phyloP scores from a whole-genome alignment of 1,139 yeast species.

The Pichia sp. region DNA sequence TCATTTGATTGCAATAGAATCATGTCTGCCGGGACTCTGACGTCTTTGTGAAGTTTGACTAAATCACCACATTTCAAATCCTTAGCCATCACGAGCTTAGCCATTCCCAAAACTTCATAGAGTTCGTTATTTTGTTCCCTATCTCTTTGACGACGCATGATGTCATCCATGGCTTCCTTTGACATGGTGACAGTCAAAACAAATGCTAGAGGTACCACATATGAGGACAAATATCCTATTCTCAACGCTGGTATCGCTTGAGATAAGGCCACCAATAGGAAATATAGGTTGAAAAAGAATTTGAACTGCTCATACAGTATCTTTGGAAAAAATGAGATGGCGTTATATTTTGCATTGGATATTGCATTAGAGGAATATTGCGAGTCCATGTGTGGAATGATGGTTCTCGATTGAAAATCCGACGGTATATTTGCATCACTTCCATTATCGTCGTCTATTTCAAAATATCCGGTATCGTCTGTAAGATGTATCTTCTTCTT shows the following conservation, averaged over 20 bases:
- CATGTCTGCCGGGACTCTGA: slow-evolving; percentile 90
- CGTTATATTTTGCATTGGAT: slow-evolving; percentile 91
- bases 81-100: slow-evolving; percentile 48
- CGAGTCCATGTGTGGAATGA: slow-evolving; percentile 32
- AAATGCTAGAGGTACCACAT: slow-evolving; percentile 89
- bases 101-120: slow-evolving; percentile 59
- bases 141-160: slow-evolving; percentile 85
- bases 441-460: too few relatives aligned
- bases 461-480: slow-evolving; percentile 12
- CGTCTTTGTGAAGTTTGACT: slow-evolving; percentile 73
- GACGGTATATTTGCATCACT: not conserved
- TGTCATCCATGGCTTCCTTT: slow-evolving; percentile 93
- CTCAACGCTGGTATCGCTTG: slow-evolving; percentile 88
- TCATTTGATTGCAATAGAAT: slow-evolving; percentile 80
- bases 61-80: slow-evolving; percentile 81
- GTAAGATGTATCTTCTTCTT: slow-evolving; percentile 22
- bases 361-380: slow-evolving; percentile 69
- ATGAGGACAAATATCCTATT: slow-evolving; percentile 89
- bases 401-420: slow-evolving; percentile 14
- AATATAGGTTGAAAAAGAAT: slow-evolving; percentile 90
- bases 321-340: slow-evolving; percentile 80
- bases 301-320: slow-evolving; percentile 93
- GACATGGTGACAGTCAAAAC: slow-evolving; percentile 89
- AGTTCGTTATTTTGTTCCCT: slow-evolving; percentile 78
- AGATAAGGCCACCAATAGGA: slow-evolving; percentile 85